Conservation (phyloP, 768 basidiomycete species). For the Mycena floridula region DNA sequence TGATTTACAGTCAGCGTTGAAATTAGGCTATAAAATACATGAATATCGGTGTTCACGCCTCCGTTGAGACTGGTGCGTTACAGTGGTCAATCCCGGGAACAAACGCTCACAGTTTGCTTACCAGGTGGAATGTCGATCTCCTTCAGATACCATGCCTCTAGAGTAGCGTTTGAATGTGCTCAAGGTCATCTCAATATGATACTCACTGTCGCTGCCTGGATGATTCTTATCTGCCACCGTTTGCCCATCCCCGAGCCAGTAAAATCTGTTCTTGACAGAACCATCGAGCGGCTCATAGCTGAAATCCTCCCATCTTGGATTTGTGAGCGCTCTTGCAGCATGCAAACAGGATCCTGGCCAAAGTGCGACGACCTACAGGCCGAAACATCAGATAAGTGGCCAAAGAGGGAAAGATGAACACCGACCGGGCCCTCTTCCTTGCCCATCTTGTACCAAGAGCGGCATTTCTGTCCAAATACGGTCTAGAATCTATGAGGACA, state of each 20-base stretch:
- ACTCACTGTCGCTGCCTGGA: slow-evolving; percentile 29
- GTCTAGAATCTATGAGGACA: slow-evolving; percentile 28
- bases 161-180: neutral
- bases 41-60: no score
- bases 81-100: no score
- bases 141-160: slow-evolving; percentile 8
- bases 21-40: no score
- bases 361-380: neutral
- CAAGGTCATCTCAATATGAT: neutral
- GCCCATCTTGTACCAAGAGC: slow-evolving; percentile 61
- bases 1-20: no score
- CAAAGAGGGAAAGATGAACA: no score
- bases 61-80: no score
- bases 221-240: slow-evolving; percentile 45
- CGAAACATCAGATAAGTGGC: slow-evolving; percentile 35
- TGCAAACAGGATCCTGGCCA: slow-evolving; percentile 45
- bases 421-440: slow-evolving; percentile 52
- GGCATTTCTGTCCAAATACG: slow-evolving; percentile 51
- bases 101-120: neutral
- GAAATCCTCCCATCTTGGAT: slow-evolving; percentile 65
- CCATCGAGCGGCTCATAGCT: slow-evolving; percentile 41
- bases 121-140: slow-evolving; percentile 3
- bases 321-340: slow-evolving; percentile 36
- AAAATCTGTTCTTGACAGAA: slow-evolving; percentile 39
- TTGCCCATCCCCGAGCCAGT: slow-evolving; percentile 59